Base-by-base conservation (phyloP, 805 yeast genomes). In the Kuraishia borneana region DNA sequence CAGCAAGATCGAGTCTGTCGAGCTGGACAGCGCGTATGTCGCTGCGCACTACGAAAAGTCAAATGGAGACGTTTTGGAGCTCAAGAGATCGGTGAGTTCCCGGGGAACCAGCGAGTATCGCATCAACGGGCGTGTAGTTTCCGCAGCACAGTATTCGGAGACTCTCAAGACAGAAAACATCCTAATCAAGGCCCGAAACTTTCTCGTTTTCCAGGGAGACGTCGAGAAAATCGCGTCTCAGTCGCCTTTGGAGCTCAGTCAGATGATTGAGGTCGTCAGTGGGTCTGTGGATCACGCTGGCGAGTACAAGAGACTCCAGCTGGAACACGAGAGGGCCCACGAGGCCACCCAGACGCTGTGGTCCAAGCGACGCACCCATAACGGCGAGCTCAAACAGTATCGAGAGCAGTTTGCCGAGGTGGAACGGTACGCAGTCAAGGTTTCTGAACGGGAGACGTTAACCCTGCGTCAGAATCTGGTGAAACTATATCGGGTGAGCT, bases 151-250 rank as follows among this genome's bases (percentile, higher is more conserved):
- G 38, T 92, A 92, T 48, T 49, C 79, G 0, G 63, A 64, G 32
- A 64, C 76, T 2, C 65, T 92, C 48, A 83, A 80, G 43, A 61
- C 63, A 5, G 94, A 89, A 49, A 83, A 84, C 47, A 85, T 89
- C 36, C 59, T 88, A 39, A 81, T 87, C 43, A 84, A 82, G 50
- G 96, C 96, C 1, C 70, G 84, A 50, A 92, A 92, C 53, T 89
- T 89, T 47, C 60, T 92, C 39, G 97, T 92, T 6, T 87, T 89
- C 51, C 98, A 92, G 61, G 97, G 98, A 39, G 97, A 89, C 51
- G 94, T 92, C 33, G 97, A 89, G 53, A 81, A 77, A 45, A 76
- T 92, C 27, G 97, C 97, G 0, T 69, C 94, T 0, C 94, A 88
- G 51, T 74, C 89, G 0, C 74, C 96, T 0, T 54, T 56, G 18